These are phyloP conservation scores for Poronia punctata DNA, from an alignment of 495 filamentous ascomycete species.

Conservation along the genomic window DNA sequence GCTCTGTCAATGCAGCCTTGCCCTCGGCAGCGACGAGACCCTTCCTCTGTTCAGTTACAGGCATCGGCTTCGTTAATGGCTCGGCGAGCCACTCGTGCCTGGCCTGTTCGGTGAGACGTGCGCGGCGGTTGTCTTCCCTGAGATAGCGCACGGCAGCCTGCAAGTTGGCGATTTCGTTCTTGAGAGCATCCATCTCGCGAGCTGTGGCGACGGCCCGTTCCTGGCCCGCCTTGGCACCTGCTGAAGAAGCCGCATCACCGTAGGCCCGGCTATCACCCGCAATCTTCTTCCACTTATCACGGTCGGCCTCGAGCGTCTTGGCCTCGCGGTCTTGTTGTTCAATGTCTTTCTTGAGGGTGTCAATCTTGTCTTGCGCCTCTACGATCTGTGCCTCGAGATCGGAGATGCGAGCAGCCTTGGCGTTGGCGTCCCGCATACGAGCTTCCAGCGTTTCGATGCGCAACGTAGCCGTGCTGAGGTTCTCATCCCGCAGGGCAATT, in stretches of 20 bases:
- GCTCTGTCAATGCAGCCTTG: slow-evolving; percentile 60
- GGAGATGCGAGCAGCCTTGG: slow-evolving; percentile 55
- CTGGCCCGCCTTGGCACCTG: slow-evolving; percentile 45
- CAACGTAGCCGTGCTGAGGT: slow-evolving; percentile 66
- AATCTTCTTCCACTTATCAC: slow-evolving; percentile 69
- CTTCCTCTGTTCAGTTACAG: slow-evolving; percentile 47
- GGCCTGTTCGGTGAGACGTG: slow-evolving; percentile 54
- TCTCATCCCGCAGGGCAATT: slow-evolving; percentile 58
- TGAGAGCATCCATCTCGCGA: slow-evolving; percentile 67
- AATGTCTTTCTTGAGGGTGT: slow-evolving; percentile 57
- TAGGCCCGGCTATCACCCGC: slow-evolving; percentile 58
- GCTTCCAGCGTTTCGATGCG: slow-evolving; percentile 89
- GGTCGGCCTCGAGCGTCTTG: slow-evolving; percentile 52
- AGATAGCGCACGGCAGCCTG: slow-evolving; percentile 73
- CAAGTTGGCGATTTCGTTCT: slow-evolving; percentile 59
- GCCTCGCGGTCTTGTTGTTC: slow-evolving; percentile 52
- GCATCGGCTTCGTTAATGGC: slow-evolving; percentile 49
- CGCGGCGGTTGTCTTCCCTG: slow-evolving; percentile 66
- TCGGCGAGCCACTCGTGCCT: slow-evolving; percentile 58
- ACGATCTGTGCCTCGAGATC: slow-evolving; percentile 57
- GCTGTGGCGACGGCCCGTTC: slow-evolving; percentile 60
- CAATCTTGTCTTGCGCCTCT: slow-evolving; percentile 47
- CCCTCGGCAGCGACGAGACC: slow-evolving; percentile 59
- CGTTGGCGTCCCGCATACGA: slow-evolving; percentile 69
- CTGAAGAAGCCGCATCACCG: slow-evolving; percentile 38